Percentiles rank a stretch among this genome's conserved stretches.
Conservation (phyloP, 176 grass and related monocot species). For the Canna indica region DNA sequence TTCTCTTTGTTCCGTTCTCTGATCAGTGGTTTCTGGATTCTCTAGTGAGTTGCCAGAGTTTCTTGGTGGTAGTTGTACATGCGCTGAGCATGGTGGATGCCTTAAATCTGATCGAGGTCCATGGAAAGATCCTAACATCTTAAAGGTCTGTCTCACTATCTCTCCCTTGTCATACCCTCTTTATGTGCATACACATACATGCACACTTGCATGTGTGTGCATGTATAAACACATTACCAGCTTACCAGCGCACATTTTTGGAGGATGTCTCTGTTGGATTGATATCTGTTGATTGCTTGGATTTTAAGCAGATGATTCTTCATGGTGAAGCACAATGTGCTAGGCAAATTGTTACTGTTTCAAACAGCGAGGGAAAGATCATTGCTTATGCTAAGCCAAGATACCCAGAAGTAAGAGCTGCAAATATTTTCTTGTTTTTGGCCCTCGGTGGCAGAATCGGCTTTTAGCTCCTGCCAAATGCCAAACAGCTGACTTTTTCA, state of each 20-base stretch:
- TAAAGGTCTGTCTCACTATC: conserved; percentile 41
- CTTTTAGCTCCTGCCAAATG: no score
- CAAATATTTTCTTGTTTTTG: neutral
- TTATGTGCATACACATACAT: neutral
- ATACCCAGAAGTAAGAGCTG: conserved; percentile 37
- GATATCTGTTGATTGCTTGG: conserved; percentile 16
- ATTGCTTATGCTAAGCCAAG: conserved; percentile 38
- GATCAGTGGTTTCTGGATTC: conserved; percentile 27
- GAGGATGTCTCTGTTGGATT: conserved; percentile 9
- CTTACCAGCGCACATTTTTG: neutral
- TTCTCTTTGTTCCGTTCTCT: neutral
- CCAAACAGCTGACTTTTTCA: no score
- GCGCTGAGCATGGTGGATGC: conserved; percentile 76
- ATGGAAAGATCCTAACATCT: conserved; percentile 76
- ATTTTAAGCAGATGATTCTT: conserved; percentile 45
- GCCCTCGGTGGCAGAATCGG: no score
- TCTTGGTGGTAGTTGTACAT: conserved; percentile 83
- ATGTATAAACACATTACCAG: no score
- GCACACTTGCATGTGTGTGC: no score
- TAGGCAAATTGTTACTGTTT: conserved; percentile 49
- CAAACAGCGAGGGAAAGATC: conserved; percentile 43
- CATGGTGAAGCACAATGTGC: conserved; percentile 80
- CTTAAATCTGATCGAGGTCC: conserved; percentile 77
- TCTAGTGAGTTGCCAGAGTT: conserved; percentile 84
- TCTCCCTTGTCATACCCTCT: neutral